A percentile compares a stretch with the other conserved stretches of the same genome.
Conservation (phyloP, 768 basidiomycete species). For the Inosperma sp. region DNA sequence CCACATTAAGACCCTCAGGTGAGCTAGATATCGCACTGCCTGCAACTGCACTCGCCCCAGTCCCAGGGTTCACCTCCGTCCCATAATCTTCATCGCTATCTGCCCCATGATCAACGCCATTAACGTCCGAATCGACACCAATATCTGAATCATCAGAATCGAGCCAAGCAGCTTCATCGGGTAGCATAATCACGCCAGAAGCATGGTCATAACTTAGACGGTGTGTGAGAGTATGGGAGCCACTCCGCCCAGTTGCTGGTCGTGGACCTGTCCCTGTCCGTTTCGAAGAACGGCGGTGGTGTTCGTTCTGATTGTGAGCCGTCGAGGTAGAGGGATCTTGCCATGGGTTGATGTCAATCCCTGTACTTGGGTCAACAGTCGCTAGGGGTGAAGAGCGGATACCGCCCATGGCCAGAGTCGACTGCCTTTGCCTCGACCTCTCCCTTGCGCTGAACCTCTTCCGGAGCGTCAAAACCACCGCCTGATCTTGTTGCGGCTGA, state of each 20-base stretch:
- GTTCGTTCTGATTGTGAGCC: not conserved
- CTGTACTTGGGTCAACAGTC: conserved; percentile 1
- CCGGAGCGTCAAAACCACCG: conserved; percentile 78
- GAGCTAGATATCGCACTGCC: not conserved
- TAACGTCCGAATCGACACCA: no score
- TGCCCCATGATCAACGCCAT: no score
- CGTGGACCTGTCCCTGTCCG: conserved; percentile 1
- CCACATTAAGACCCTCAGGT: conserved; percentile 5
- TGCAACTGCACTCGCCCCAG: conserved; percentile 11
- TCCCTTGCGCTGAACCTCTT: conserved; percentile 57
- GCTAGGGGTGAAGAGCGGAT: not conserved
- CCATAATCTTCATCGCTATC: conserved; percentile 45
- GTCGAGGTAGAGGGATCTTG: conserved; percentile 36
- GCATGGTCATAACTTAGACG: conserved; percentile 81
- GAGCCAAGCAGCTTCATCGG: conserved; percentile 68
- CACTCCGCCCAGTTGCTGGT: conserved; percentile 6
- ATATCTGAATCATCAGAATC: conserved; percentile 43
- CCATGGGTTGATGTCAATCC: conserved; percentile 63
- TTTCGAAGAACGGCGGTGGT: not conserved
- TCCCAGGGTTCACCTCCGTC: conserved; percentile 23
- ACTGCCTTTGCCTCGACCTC: conserved; percentile 19
- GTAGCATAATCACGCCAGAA: conserved; percentile 84
- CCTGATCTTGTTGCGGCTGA: conserved; percentile 33
- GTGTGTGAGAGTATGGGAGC: conserved; percentile 41
- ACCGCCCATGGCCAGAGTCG: conserved; percentile 9